Evolutionary conservation across 192 early-diverging fungal species (phyloP).

Genomic region (Podila epigama): DNA sequence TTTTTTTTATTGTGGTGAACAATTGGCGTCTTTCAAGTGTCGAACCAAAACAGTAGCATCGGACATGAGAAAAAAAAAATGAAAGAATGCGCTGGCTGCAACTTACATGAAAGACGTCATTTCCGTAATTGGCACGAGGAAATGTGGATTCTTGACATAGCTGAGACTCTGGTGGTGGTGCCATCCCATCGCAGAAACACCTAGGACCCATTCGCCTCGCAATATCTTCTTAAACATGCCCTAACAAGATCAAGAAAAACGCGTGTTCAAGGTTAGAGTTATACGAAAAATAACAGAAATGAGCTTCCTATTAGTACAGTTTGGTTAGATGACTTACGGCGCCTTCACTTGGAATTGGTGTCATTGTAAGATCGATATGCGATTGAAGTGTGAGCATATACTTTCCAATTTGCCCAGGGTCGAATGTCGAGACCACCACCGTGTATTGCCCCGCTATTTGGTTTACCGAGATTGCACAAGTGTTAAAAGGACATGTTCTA

Average conservation of each 20-base stretch:
- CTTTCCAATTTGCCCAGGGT: constrained; percentile 70
- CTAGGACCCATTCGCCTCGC: constrained; percentile 62
- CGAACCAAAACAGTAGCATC: background rate
- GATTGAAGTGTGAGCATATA: constrained; percentile 73
- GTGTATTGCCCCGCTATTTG: constrained; percentile 78
- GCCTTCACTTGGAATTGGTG: constrained; percentile 76
- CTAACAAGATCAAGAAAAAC: constrained; percentile 21
- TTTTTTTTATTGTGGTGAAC: too few species aligned
- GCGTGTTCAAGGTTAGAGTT: background rate
- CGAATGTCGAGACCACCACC: constrained; percentile 80
- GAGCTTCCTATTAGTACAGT: too few species aligned
- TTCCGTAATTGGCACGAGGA: constrained; percentile 63
- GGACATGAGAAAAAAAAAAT: background rate
- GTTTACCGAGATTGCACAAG: background rate
- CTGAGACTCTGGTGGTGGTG: constrained; percentile 55
- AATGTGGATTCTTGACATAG: constrained; percentile 72
- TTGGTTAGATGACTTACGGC: too few species aligned
- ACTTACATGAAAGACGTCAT: constrained; percentile 66
- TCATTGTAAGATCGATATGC: constrained; percentile 55
- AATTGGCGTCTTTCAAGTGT: background rate
- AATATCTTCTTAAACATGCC: constrained; percentile 71
- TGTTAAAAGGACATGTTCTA: background rate
- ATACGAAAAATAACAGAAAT: background rate
- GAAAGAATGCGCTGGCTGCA: background rate
- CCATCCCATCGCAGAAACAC: constrained; percentile 67